Base-by-base conservation (phyloP, 805 yeast genomes). In the Debaryomyces hansenii region DNA sequence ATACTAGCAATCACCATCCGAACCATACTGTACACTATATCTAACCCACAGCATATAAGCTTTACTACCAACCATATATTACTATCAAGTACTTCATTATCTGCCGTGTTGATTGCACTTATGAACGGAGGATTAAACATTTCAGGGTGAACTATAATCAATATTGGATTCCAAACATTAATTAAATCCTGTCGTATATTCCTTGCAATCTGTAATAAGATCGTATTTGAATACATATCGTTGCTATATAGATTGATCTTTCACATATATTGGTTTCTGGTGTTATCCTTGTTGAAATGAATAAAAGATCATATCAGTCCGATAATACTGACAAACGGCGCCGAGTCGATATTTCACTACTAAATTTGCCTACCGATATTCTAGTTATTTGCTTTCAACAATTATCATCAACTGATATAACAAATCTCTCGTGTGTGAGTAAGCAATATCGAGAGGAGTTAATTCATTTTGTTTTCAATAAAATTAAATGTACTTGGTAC, bases 401-500 rank as follows among this genome's bases (percentile, higher is more conserved):
- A 27, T 11, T 44, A 36, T 16, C 21, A 6, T 31, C 39, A 3
- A 15, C 21, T 41, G 42, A 39, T 18, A 42, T 59, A 10, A 44
- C 45, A 14, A 44, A 51, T 20, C 44, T 64, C 18, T 51, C 63
- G 3, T 20, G 50, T 11, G 24, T 58, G 5, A 53, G 52, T 46
- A 49, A 34, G 5, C 14, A 21, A 8, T 58, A 48, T 42, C 55
- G 70, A 27, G n/a, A 39, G 7, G 51, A 53, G 21, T 49, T 68
- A 4, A 31, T 40, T 0, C 50, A 49, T 6, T 50, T 47, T 27
- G 46, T 66, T 18, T 64, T 63, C 49, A 32, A 45, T 5, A 52
- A 47, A 15, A 51, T 66, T 21, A 59, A 60, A 42, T 52, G 58
- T 8, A 53, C 59, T 1, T 69, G 74, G 74, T 48, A 44, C 20